phyloP scores from a whole-genome alignment of 148 eudicot genomes.

The Vaccinium darrowii region DNA sequence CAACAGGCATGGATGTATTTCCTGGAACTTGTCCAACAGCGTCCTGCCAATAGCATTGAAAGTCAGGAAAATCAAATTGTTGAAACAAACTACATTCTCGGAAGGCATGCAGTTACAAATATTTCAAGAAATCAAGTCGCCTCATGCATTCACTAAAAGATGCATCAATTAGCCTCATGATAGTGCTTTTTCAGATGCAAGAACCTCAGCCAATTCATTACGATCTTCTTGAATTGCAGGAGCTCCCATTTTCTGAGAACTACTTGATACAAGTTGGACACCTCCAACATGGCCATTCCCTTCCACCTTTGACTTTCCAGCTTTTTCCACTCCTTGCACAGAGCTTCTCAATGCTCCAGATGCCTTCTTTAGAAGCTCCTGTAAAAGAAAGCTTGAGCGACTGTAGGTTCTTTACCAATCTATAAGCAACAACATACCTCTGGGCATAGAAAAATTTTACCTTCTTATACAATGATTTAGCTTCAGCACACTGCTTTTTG shows the following conservation, averaged over 20 bases:
- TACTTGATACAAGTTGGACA: conserved; percentile 34
- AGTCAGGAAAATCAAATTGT: background rate
- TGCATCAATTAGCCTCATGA: background rate
- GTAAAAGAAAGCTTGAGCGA: conserved; percentile 12
- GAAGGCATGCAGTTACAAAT: background rate
- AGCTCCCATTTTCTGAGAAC: conserved; percentile 38
- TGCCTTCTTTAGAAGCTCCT: conserved; percentile 77
- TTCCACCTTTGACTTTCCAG: conserved; percentile 32
- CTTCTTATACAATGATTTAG: conserved; percentile 74
- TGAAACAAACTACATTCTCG: background rate
- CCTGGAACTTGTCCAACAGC: conserved; percentile 31
- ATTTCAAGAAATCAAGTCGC: background rate
- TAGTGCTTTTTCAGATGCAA: background rate
- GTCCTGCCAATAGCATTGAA: conserved; percentile 33
- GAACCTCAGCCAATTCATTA: conserved; percentile 23
- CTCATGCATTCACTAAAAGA: background rate
- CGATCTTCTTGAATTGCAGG: conserved; percentile 33
- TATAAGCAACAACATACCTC: background rate
- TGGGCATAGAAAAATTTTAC: conserved; percentile 27
- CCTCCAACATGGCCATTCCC: conserved; percentile 28
- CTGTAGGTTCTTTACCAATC: background rate
- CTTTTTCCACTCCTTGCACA: conserved; percentile 37
- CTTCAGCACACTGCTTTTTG: conserved; percentile 77
- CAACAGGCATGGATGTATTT: conserved; percentile 19
- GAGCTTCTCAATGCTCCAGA: conserved; percentile 44